Percentiles rank a stretch among this genome's conserved stretches.
These are phyloP conservation scores for Microdochium trichocladiopsis DNA, from an alignment of 2,329 filamentous ascomycete species.

Conservation along the genomic window DNA sequence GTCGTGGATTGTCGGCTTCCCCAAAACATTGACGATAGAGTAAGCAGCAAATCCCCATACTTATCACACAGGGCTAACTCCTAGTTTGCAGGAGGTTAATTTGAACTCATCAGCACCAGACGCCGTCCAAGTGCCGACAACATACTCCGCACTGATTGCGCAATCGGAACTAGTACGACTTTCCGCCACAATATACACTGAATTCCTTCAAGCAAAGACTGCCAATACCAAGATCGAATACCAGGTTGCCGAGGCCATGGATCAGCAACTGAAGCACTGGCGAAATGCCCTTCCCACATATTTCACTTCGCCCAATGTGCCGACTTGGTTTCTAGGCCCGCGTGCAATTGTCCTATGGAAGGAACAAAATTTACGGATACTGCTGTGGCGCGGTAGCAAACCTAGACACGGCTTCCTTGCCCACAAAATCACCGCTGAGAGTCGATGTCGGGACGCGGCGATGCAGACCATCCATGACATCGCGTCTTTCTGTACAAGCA, in stretches of 20 bases:
- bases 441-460: slow-evolving; percentile 28
- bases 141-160: slow-evolving; percentile 29
- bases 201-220: slow-evolving; percentile 28
- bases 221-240: slow-evolving; percentile 23
- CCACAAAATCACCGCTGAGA: slow-evolving; percentile 14
- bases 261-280: slow-evolving; percentile 27
- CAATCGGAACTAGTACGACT: slow-evolving; percentile 31
- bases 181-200: slow-evolving; percentile 32
- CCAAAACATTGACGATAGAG: slow-evolving; percentile 32
- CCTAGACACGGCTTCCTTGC: slow-evolving; percentile 23
- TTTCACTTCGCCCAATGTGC: slow-evolving; percentile 20
- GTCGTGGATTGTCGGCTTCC: slow-evolving; percentile 34
- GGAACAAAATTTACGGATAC: slow-evolving; percentile 32
- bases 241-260: slow-evolving; percentile 28
- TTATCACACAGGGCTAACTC: not conserved
- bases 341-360: slow-evolving; percentile 32
- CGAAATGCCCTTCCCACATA: slow-evolving; percentile 21
- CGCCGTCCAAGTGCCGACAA: slow-evolving; percentile 27
- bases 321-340: slow-evolving; percentile 25
- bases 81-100: not conserved
- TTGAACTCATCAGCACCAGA: slow-evolving; percentile 6
- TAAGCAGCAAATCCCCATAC: not conserved
- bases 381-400: slow-evolving; percentile 29
- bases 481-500: slow-evolving; percentile 22
- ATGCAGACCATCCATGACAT: slow-evolving; percentile 28